Evolutionary conservation across 2,329 filamentous ascomycete genomes (phyloP), one percentile per base, ranked within the genome.

Genomic region (Clathrospora elynae): DNA sequence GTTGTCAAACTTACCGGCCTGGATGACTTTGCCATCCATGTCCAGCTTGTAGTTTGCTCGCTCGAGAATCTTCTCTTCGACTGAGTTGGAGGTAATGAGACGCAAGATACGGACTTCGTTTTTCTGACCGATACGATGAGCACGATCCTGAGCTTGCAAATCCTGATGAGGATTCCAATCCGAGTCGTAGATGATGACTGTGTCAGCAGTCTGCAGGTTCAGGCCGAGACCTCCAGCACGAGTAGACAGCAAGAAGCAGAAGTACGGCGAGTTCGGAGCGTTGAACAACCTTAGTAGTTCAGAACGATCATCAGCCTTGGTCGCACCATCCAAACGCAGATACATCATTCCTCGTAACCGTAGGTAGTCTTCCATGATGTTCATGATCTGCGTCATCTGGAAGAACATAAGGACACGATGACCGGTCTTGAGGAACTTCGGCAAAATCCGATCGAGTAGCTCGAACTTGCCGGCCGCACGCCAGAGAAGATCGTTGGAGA

Each of bases 371-470:
- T 99, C 93, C 93, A 99, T 97, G 64, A 99, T 99, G 73, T 99
- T 96, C 93, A 99, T 99, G 68, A 99, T 99, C 50, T 95, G 91
- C 3, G 93, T 99, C 93, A 99, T 99, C 71, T 99, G 93, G 80
- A 99, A 99, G 81, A 99, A 99, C 88, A 99, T 97, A 70, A 99
- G 79, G 18, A 97, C 90, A 72, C 93, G 87, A 82, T 99, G 93
- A 11, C 90, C 90, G 1, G 89, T 91, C 3, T 81, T 85, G 59
- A 88, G 83, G 72, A 99, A 97, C 73, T 99, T 99, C 32, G 93
- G 93, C 52, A 99, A 72, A 49, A 99, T 79, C 36, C 93, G 82
- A 69, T 99, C 93, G 17, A 99, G 79, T 19, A 99, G 79, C 75
- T 99, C 93, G 62, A 99, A 99, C 73, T 99, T 99, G 66, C 93